Evolutionary conservation across 257 asterid species (phyloP).

Genomic region (Eucommia ulmoides): DNA sequence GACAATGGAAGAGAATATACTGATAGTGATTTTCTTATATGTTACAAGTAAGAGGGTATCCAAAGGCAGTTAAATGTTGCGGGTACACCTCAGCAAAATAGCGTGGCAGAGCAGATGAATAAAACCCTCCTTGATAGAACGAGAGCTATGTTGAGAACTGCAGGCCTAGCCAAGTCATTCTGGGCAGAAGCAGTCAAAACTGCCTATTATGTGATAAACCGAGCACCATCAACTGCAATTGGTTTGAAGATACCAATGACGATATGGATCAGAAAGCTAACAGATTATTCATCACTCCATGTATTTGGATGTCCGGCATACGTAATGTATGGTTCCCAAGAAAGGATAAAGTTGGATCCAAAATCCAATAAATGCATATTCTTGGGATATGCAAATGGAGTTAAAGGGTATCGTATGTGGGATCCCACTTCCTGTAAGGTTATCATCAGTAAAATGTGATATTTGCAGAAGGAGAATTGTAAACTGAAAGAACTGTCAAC

Average conservation of each 20-base stretch:
- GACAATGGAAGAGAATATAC: background rate
- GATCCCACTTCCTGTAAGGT: no score
- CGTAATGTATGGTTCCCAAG: no score
- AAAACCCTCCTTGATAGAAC: background rate
- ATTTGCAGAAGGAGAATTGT: no score
- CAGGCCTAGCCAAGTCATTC: background rate
- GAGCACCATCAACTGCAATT: background rate
- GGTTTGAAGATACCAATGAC: background rate
- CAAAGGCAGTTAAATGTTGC: background rate
- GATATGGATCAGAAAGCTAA: background rate
- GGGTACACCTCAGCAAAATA: background rate
- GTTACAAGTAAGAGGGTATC: background rate
- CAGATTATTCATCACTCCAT: no score
- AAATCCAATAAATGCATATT: no score
- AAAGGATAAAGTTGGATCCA: no score
- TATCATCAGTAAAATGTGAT: no score
- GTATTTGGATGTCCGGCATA: no score
- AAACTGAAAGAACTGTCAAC: no score
- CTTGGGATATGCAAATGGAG: no score
- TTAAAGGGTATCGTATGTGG: no score
- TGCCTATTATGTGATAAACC: background rate
- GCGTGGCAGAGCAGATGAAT: background rate
- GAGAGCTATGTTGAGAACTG: background rate
- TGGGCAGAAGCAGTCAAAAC: background rate
- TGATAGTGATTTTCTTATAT: background rate